phyloP scores from a whole-genome alignment of 768 basidiomycete genomes.

The Trametes villosa region DNA sequence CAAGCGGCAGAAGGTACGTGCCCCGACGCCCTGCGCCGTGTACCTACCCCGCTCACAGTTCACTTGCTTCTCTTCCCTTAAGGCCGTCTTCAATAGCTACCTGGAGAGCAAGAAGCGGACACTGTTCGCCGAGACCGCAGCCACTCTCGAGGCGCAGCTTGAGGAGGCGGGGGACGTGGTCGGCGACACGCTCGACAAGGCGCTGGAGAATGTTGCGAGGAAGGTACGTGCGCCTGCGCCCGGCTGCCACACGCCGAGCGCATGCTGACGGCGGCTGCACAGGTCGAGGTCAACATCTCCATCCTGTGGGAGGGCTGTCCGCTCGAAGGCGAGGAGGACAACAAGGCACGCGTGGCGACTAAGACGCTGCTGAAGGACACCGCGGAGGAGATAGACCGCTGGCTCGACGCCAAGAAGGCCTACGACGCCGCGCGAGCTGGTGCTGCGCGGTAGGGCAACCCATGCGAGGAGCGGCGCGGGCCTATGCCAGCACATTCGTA shows the following conservation, averaged over 20 bases:
- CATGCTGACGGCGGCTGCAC: not conserved
- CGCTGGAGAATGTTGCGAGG: not conserved
- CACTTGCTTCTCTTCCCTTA: not conserved
- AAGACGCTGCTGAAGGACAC: not conserved
- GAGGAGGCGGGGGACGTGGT: not conserved
- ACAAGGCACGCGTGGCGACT: not conserved
- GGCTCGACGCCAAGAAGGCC: not conserved
- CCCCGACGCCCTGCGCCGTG: no score
- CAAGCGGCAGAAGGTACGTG: constrained; percentile 55
- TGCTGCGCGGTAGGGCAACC: not conserved
- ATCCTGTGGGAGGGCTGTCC: constrained; percentile 6
- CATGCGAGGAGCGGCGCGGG: no score
- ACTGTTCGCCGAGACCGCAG: not conserved
- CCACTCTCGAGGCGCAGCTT: not conserved
- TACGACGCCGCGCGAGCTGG: not conserved
- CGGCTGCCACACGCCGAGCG: no score
- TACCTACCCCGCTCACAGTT: no score
- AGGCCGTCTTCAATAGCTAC: not conserved
- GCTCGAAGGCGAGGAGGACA: not conserved
- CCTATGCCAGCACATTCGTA: no score
- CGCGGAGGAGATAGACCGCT: not conserved
- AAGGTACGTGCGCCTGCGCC: not conserved
- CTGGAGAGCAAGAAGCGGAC: not conserved
- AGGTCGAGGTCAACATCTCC: constrained; percentile 1
- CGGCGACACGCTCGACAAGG: not conserved